These are phyloP conservation scores for Liriodendron chinense DNA, from an alignment of 164 flowering plant species.

Conservation along the genomic window DNA sequence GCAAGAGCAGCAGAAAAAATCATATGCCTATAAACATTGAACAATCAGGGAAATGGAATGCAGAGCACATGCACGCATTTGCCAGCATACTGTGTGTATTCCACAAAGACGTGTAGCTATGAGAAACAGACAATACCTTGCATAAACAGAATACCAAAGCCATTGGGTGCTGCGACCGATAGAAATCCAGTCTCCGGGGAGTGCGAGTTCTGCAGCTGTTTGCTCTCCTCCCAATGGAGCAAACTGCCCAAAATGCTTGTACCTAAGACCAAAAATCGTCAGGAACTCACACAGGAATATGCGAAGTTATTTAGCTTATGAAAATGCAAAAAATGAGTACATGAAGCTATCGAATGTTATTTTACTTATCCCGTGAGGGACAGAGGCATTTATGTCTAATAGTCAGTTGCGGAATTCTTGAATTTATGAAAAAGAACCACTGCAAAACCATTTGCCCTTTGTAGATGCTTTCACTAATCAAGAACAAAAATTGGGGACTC, in stretches of 20 bases:
- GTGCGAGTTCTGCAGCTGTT: slow-evolving; percentile 65
- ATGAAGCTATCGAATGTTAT: too few species aligned
- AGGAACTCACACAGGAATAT: background rate
- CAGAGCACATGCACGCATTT: too few species aligned
- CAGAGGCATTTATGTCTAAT: too few species aligned
- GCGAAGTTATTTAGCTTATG: background rate
- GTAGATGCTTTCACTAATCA: too few species aligned
- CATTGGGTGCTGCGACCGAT: slow-evolving; percentile 93
- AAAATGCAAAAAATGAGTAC: too few species aligned
- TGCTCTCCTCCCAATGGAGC: slow-evolving; percentile 95
- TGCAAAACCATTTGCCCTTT: background rate
- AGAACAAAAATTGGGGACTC: too few species aligned
- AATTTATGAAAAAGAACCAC: background rate
- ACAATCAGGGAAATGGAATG: too few species aligned
- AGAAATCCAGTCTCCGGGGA: slow-evolving; percentile 97
- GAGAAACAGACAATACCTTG: slow-evolving; percentile 49
- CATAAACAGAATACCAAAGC: slow-evolving; percentile 99
- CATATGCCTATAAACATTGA: too few species aligned
- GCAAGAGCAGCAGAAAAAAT: too few species aligned
- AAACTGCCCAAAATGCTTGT: slow-evolving; percentile 95
- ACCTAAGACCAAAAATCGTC: slow-evolving; percentile 56
- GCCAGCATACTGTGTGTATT: background rate
- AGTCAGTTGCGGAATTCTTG: background rate
- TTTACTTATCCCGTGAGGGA: too few species aligned
- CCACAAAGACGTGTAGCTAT: too few species aligned